phyloP scores from a whole-genome alignment of 1,284 basidiomycete species.

The Cryptococcus neoformans region DNA sequence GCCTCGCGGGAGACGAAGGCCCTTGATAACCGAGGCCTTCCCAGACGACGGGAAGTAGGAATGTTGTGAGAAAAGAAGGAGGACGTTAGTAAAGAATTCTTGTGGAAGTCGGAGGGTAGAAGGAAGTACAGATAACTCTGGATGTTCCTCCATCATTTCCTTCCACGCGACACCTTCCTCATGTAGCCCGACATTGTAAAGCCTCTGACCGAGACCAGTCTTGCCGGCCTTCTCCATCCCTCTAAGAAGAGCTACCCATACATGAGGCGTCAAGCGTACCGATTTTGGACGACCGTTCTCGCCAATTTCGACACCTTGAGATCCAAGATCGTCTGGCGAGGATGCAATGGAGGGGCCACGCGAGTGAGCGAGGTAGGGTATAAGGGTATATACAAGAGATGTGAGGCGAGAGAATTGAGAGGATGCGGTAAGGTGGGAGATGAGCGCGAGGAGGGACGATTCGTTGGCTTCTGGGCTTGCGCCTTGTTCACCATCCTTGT shows the following conservation, averaged over 20 bases:
- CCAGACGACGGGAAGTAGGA: background rate
- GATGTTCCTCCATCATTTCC: background rate
- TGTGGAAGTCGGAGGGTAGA: conserved; percentile 16
- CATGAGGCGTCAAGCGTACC: conserved; percentile 9
- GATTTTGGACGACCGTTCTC: conserved; percentile 10
- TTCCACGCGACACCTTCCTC: conserved; percentile 8
- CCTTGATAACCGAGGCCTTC: background rate
- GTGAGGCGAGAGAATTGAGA: conserved; percentile 29
- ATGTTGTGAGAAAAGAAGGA: conserved; percentile 7
- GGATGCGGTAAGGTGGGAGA: conserved; percentile 26
- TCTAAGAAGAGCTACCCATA: conserved; percentile 26
- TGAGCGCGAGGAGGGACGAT: conserved; percentile 20
- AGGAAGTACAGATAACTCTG: background rate
- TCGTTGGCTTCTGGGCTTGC: conserved; percentile 13
- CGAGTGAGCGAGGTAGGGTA: conserved; percentile 30
- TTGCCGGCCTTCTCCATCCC: conserved; percentile 27
- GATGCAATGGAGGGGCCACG: conserved; percentile 1
- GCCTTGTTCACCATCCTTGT: background rate
- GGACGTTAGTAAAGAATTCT: conserved; percentile 26
- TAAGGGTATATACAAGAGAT: conserved; percentile 21
- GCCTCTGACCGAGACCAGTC: conserved; percentile 32
- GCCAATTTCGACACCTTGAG: conserved; percentile 4
- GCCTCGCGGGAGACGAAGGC: background rate
- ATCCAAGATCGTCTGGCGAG: background rate
- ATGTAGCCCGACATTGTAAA: conserved; percentile 25